Evolutionary conservation across 2,329 filamentous ascomycete genomes (phyloP), one percentile per base, ranked within the genome.

Genomic region (Harringtonia lauricola): DNA sequence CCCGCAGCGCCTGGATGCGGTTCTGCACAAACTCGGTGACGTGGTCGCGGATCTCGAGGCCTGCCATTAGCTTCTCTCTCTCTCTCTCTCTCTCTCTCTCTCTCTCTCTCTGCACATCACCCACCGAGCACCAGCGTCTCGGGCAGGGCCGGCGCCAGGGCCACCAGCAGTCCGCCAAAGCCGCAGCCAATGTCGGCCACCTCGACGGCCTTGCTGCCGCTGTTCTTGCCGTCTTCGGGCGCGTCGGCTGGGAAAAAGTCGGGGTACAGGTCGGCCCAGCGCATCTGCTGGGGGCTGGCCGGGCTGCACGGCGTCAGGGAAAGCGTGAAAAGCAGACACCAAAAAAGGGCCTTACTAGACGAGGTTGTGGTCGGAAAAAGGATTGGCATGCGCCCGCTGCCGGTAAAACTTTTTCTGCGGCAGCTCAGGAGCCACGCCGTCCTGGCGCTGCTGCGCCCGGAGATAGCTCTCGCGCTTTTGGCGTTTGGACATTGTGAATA

Each of bases 121-220:
- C 51, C 64, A 86, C 86, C 90, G 15, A 98, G 66, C 52, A 95
- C 79, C 49, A 96, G 67, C 1, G 81, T 86, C 29, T 92, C 74
- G 4, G 92, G 90, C 55, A 95, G 68, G 35, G 81, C 70, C 1
- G 89, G 86, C 13, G 86, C 81, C 38, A 98, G 73, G 7, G 87
- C 89, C 51, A 96, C 83, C 4, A 94, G 72, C 45, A 98, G 69
- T 8, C 92, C 92, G 38, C 92, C 92, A 61, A 95, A 98, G 6
- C 92, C 92, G 61, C 92, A 98, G 22, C 92, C 92, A 59, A 98
- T 95, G 65, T 98, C 92, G 51, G 90, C 88, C 37, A 98, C 79
- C 59, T 95, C 88, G 38, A 98, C 82, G 24, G 24, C 24, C 24
- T 48, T 18, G 39, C 9, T 41, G 36, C 41, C 8, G 7, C n/a